phyloP scores from a whole-genome alignment of 768 basidiomycete species.

The Termitomyces sp. region DNA sequence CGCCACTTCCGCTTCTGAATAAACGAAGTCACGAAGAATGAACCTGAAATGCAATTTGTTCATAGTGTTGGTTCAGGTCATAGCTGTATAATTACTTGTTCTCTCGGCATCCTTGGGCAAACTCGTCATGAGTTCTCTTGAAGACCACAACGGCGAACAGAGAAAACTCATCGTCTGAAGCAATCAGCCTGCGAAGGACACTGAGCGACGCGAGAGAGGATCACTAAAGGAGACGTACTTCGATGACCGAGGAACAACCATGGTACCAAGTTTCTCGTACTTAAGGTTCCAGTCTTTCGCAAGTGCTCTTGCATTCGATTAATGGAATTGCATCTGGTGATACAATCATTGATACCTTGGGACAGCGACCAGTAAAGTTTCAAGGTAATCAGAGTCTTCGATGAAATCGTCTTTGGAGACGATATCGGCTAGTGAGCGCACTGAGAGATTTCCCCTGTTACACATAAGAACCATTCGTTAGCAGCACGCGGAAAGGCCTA shows the following conservation, averaged over 20 bases:
- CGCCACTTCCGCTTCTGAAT: conserved; percentile 73
- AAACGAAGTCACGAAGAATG: conserved; percentile 91
- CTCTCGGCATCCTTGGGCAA: conserved; percentile 90
- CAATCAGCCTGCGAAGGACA: conserved; percentile 48
- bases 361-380: conserved; percentile 89
- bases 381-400: conserved; percentile 88
- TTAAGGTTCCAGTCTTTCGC: conserved; percentile 85
- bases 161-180: conserved; percentile 84
- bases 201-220: background rate
- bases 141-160: conserved; percentile 87
- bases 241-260: conserved; percentile 93
- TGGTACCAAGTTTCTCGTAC: conserved; percentile 82
- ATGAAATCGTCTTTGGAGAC: conserved; percentile 81
- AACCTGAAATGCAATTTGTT: conserved; percentile 49
- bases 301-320: conserved; percentile 47
- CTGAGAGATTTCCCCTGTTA: conserved; percentile 88
- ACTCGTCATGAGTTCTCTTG: conserved; percentile 87
- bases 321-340: conserved; percentile 17
- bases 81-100: conserved; percentile 61
- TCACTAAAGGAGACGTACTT: conserved; percentile 44
- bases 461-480: conserved; percentile 8
- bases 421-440: conserved; percentile 79
- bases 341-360: conserved; percentile 63
- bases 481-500: conserved; percentile 26
- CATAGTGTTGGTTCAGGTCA: background rate